Percentiles rank a stretch among this genome's conserved stretches.
phyloP scores from a whole-genome alignment of 305 asterid species.

The Plantago coronopus region DNA sequence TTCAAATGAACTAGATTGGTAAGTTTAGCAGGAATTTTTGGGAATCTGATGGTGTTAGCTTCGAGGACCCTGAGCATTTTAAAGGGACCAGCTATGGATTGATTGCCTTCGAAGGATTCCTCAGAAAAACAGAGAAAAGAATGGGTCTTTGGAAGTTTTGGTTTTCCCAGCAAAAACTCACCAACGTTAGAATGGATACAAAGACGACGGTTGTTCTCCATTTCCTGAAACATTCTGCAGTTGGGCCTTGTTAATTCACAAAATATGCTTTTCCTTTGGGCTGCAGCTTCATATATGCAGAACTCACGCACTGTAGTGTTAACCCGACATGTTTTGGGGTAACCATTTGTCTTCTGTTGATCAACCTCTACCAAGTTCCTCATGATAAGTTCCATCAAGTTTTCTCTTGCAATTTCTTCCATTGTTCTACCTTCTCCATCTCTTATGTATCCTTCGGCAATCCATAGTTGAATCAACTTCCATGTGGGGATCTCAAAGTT shows the following conservation, averaged over 20 bases:
- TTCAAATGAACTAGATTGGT: background rate
- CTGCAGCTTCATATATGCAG: background rate
- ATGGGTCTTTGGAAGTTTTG: background rate
- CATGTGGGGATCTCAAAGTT: background rate
- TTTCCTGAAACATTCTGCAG: background rate
- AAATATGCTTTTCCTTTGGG: background rate
- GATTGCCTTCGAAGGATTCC: background rate
- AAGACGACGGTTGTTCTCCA: background rate
- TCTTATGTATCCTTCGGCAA: slow-evolving; percentile 3
- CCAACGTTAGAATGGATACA: slow-evolving; percentile 6
- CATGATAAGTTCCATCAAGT: slow-evolving; percentile 3
- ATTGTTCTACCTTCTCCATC: background rate
- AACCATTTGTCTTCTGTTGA: background rate
- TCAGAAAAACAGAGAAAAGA: slow-evolving; percentile 1
- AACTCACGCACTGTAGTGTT: background rate
- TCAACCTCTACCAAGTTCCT: slow-evolving; percentile 7
- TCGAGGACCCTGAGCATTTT: background rate
- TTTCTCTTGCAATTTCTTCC: slow-evolving; percentile 9
- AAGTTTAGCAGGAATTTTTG: background rate
- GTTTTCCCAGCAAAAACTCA: background rate
- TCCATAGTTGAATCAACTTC: slow-evolving; percentile 1
- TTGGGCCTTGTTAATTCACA: background rate
- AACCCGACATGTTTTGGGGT: background rate
- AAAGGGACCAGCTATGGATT: background rate
- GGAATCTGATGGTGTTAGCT: background rate